Evolutionary conservation across 148 eudicot genomes (phyloP).

Genomic region (Persicaria maculosa): DNA sequence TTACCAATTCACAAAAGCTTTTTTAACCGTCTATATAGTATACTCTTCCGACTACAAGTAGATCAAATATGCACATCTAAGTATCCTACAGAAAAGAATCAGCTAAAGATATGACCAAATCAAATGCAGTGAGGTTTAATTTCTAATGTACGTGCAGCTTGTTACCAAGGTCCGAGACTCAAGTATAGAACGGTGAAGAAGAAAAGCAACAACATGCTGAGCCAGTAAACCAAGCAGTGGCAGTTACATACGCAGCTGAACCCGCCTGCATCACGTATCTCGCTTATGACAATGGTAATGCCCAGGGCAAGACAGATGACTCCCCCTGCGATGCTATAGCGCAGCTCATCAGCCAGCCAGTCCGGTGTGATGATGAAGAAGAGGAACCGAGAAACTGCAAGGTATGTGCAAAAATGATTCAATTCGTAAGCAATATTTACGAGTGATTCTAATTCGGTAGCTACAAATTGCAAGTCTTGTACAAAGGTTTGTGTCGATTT

Average conservation of each 20-base stretch:
- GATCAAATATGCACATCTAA: background rate
- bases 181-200: conserved; percentile 35
- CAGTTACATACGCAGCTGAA: conserved; percentile 10
- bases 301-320: conserved; percentile 27
- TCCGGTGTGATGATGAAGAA: conserved; percentile 41
- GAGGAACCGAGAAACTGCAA: conserved; percentile 46
- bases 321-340: conserved; percentile 26
- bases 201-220: conserved; percentile 29
- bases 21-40: background rate
- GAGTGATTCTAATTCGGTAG: too few species aligned
- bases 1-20: background rate
- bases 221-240: conserved; percentile 30
- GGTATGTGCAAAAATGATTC: too few species aligned
- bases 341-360: conserved; percentile 31
- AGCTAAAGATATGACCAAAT: background rate
- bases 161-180: conserved; percentile 34
- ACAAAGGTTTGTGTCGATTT: background rate
- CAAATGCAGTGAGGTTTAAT: too few species aligned
- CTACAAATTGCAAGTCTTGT: too few species aligned
- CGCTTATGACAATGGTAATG: conserved; percentile 20
- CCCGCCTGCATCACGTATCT: conserved; percentile 30
- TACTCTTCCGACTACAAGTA: background rate
- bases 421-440: too few species aligned
- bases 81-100: background rate
- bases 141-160: background rate